Percentiles rank a stretch among this genome's conserved stretches.
phyloP scores from a whole-genome alignment of 345 rosid species.

The Populus tremula region DNA sequence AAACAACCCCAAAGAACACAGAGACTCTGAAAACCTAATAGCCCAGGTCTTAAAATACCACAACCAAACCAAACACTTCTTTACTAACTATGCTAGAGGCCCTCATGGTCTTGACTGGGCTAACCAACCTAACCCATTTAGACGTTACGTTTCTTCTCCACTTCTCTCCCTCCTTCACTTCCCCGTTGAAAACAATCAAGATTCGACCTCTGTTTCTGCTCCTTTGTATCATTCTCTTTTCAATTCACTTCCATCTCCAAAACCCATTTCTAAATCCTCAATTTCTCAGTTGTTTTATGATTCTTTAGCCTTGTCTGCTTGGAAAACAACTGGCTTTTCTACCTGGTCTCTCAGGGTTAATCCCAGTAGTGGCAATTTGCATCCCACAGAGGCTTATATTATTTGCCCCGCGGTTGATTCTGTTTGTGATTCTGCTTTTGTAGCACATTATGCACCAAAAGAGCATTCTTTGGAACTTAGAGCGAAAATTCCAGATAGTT shows the following conservation, averaged over 20 bases:
- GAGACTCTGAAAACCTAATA: conserved; percentile 28
- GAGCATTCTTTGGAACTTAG: conserved; percentile 82
- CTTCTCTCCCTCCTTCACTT: conserved; percentile 52
- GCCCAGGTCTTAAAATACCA: conserved; percentile 61
- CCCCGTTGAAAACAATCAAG: conserved; percentile 19
- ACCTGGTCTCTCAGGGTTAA: conserved; percentile 94
- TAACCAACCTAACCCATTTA: conserved; percentile 88
- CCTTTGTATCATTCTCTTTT: conserved; percentile 59
- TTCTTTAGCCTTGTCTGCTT: conserved; percentile 86
- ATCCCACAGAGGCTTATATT: conserved; percentile 78
- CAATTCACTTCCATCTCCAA: conserved; percentile 56
- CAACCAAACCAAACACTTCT: conserved; percentile 70
- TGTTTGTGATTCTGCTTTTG: conserved; percentile 48
- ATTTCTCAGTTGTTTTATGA: conserved; percentile 66
- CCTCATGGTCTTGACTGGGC: conserved; percentile 94
- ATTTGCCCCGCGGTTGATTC: conserved; percentile 59
- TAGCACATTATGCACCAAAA: conserved; percentile 79
- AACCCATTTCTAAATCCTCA: conserved; percentile 47
- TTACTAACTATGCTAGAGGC: conserved; percentile 64
- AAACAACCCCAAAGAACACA: conserved; percentile 11
- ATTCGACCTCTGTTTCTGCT: conserved; percentile 14
- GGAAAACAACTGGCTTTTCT: conserved; percentile 74
- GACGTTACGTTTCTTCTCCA: conserved; percentile 65
- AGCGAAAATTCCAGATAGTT: conserved; percentile 44
- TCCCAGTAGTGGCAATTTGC: conserved; percentile 92